Evolutionary conservation across 805 yeast genomes (phyloP), one percentile per base, ranked within the genome.

Genomic region (Wickerhamomyces mucosus): DNA sequence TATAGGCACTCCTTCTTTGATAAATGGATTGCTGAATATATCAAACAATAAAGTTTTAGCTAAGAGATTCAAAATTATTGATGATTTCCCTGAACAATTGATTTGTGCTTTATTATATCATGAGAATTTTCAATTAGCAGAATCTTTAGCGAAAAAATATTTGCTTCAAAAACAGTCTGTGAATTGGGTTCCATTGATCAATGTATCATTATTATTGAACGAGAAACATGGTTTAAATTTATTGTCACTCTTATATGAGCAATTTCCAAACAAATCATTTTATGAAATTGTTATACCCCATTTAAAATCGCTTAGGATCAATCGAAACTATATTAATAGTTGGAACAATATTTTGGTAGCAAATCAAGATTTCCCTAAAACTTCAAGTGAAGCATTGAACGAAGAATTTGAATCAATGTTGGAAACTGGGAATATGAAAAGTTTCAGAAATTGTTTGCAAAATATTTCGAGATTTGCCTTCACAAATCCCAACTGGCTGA

Each of bases 321-420:
- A 27, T 6, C 37, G 34, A 15, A 18, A 29, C 4, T 39, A 27
- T 28, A 37, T 33, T 30, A 39, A 39, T 32, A 36, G 22, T 14
- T 44, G 46, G 41, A 34, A 32, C 31, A 42, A 42, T 16, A 22
- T 26, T 11, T 25, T 46, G 1, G 29, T 46, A 9, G 20, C 39
- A 2, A 21, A 22, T 11, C 44, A 41, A 10, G 51, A 43, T 15
- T 37, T 44, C 25, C 36, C 43, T 2, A 32, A 34, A 12, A 28
- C 31, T 4, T 34, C 42, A 8, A 42, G 48, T 19, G n/a, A 23
- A 12, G 8, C 23, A 1, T 16, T 46, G 32, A 38, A 46, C 21
- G n/a, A 7, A 5, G 36, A 38, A 20, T 28, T 46, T 5, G 21
- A 34, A 21, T 37, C 42, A 3, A 43, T 40, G 33, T 13, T 46